A percentile compares a stretch with the other conserved stretches of the same genome.
These are phyloP conservation scores for Metarhizium brunneum DNA, from an alignment of 2,329 filamentous ascomycete genomes.

Conservation along the genomic window DNA sequence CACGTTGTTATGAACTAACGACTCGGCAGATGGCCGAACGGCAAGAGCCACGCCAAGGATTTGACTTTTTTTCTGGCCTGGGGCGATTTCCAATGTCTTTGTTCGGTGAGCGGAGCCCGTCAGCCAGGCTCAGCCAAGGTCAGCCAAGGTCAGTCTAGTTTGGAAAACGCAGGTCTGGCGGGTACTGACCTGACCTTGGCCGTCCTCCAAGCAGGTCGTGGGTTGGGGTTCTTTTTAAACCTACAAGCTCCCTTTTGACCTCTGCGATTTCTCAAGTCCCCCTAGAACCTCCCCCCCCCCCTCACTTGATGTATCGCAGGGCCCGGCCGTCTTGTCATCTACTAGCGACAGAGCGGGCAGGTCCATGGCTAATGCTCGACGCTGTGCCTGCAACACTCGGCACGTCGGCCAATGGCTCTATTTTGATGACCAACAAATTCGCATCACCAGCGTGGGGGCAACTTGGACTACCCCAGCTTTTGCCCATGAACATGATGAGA, in stretches of 20 bases:
- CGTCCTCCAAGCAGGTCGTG: neutral
- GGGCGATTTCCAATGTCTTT: neutral
- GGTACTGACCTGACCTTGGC: no score
- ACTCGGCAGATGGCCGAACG: neutral
- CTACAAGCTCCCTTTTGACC: neutral
- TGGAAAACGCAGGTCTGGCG: no score
- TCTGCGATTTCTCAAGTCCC: neutral
- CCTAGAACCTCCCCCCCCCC: neutral
- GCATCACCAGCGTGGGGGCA: neutral
- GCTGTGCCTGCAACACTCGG: neutral
- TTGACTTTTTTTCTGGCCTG: neutral
- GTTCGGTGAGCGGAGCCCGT: neutral
- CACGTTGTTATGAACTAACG: neutral
- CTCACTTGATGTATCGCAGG: neutral
- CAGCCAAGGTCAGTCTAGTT: neutral
- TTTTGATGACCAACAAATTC: neutral
- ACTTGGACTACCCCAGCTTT: neutral
- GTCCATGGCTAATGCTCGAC: neutral
- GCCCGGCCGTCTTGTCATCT: neutral
- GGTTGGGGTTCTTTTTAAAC: neutral
- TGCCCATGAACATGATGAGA: no score
- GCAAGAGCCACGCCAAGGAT: neutral
- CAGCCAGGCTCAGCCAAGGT: neutral
- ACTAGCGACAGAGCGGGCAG: slow-evolving; percentile 6
- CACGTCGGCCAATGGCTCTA: neutral